A percentile compares a stretch with the other conserved stretches of the same genome.
Evolutionary conservation across 2,329 filamentous ascomycete species (phyloP).

Genomic region (Beauveria sp.): DNA sequence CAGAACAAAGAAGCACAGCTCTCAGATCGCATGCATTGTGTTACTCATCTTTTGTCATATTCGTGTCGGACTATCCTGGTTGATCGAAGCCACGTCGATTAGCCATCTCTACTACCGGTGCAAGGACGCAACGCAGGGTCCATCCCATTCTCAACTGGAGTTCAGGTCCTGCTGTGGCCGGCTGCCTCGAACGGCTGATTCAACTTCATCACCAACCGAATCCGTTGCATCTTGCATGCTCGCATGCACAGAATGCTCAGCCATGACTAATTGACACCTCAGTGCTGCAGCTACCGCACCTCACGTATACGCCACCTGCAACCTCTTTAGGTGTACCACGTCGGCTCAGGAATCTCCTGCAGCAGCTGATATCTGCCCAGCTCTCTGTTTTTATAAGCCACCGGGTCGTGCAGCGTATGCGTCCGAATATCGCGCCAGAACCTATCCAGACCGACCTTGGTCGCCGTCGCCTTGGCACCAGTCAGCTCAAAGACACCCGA

Average conservation of each 20-base stretch:
- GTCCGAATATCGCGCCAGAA: conserved; percentile 62
- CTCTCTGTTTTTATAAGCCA: conserved; percentile 60
- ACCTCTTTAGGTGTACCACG: conserved; percentile 49
- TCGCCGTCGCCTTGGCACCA: conserved; percentile 48
- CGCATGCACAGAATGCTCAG: neutral
- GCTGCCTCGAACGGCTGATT: too few relatives aligned
- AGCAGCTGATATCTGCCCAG: conserved; percentile 50
- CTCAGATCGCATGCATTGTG: neutral
- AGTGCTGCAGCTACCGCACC: too few relatives aligned
- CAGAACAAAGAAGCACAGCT: too few relatives aligned
- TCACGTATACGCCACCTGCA: neutral
- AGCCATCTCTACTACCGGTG: too few relatives aligned
- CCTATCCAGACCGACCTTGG: conserved; percentile 53
- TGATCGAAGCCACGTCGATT: too few relatives aligned
- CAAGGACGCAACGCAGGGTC: too few relatives aligned
- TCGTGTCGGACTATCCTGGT: neutral
- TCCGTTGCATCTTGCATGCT: too few relatives aligned
- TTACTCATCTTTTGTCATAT: neutral
- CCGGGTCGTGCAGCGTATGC: conserved; percentile 59
- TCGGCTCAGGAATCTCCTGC: conserved; percentile 48
- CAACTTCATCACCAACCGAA: too few relatives aligned
- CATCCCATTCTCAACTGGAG: too few relatives aligned
- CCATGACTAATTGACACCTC: neutral
- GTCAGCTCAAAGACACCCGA: conserved; percentile 58
- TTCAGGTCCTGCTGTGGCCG: too few relatives aligned